These are phyloP conservation scores for Metschnikowia noctiluminum DNA, from an alignment of 805 yeast genomes.

Conservation along the genomic window DNA sequence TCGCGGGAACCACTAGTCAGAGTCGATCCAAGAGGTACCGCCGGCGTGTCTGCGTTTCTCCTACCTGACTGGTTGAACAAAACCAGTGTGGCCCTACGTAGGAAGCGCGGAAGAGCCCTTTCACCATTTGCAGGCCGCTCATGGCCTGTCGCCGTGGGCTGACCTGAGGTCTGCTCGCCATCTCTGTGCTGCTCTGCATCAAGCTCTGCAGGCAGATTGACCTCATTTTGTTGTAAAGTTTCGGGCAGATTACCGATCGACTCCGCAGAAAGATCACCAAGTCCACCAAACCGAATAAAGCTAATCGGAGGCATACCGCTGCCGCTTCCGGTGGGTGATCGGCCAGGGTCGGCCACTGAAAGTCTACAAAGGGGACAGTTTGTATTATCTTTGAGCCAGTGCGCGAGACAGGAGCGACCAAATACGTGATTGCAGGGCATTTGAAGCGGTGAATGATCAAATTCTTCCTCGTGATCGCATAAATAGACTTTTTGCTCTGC, in stretches of 20 bases:
- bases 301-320: constrained; percentile 8
- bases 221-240: not conserved
- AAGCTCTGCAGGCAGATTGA: not conserved
- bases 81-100: constrained; percentile 15
- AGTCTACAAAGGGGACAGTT: constrained; percentile 87
- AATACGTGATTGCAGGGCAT: constrained; percentile 87
- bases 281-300: constrained; percentile 15
- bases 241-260: not conserved
- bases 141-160: not conserved
- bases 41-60: constrained; percentile 9
- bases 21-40: constrained; percentile 9
- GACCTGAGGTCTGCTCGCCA: not conserved
- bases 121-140: not conserved
- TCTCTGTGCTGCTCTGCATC: not conserved
- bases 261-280: constrained; percentile 3
- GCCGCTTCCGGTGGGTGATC: not conserved
- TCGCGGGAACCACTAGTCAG: not conserved
- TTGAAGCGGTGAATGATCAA: constrained; percentile 58
- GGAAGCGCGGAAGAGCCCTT: constrained; percentile 4
- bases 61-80: constrained; percentile 8
- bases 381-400: constrained; percentile 73
- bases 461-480: constrained; percentile 15
- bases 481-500: constrained; percentile 10
- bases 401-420: constrained; percentile 79
- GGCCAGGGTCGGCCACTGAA: constrained; percentile 16